These are phyloP conservation scores for Lenzites betulinus DNA, from an alignment of 768 basidiomycete species.

Conservation along the genomic window DNA sequence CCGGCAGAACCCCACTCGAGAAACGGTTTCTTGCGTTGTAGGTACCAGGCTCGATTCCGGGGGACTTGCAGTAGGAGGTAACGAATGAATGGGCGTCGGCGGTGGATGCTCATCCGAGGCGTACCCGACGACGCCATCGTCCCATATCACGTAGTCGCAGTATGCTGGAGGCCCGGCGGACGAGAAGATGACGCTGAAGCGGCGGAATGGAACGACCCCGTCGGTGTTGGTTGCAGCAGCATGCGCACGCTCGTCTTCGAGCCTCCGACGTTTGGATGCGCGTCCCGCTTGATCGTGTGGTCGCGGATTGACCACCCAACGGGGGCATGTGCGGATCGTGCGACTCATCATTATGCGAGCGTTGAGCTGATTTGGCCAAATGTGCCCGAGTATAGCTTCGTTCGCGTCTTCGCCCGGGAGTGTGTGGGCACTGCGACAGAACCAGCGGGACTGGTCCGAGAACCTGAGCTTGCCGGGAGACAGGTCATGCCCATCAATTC, in stretches of 20 bases:
- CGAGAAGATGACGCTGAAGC: slow-evolving; percentile 78
- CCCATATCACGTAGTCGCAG: slow-evolving; percentile 75
- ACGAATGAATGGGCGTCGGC: slow-evolving; percentile 6
- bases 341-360: slow-evolving; percentile 79
- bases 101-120: slow-evolving; percentile 14
- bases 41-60: not conserved
- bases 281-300: slow-evolving; percentile 21
- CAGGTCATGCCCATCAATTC: slow-evolving; percentile 26
- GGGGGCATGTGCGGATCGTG: slow-evolving; percentile 65
- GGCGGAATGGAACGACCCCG: slow-evolving; percentile 59
- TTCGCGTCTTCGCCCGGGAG: slow-evolving; percentile 61
- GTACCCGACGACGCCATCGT: slow-evolving; percentile 50
- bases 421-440: slow-evolving; percentile 64
- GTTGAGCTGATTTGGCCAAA: slow-evolving; percentile 94
- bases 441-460: slow-evolving; percentile 74
- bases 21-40: not conserved
- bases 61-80: not conserved
- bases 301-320: slow-evolving; percentile 39
- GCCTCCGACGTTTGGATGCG: slow-evolving; percentile 33
- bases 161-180: slow-evolving; percentile 57
- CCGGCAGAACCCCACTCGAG: too few relatives aligned
- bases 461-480: slow-evolving; percentile 54
- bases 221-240: slow-evolving; percentile 2
- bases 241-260: slow-evolving; percentile 17
- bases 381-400: slow-evolving; percentile 84